These are phyloP conservation scores for Termitomyces titanicus DNA, from an alignment of 768 basidiomycete species.

Conservation along the genomic window DNA sequence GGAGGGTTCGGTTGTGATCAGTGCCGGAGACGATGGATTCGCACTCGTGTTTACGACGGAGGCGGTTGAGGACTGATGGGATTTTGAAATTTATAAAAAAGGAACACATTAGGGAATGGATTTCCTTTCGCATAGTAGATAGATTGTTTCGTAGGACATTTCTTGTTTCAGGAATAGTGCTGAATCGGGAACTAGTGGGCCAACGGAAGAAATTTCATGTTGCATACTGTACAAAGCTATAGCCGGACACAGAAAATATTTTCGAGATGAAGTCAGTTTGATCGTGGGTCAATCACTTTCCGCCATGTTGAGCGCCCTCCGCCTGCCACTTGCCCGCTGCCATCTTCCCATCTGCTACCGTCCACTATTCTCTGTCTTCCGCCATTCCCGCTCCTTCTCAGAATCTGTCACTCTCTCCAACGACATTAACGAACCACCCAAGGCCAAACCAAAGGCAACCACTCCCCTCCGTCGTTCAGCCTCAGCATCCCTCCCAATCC, in stretches of 20 bases:
- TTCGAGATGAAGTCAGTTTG: background rate
- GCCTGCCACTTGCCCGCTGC: background rate
- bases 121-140: background rate
- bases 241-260: too few species aligned
- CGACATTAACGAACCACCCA: conserved; percentile 26
- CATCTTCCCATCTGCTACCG: background rate
- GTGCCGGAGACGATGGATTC: conserved; percentile 86
- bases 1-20: conserved; percentile 71
- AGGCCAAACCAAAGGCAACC: conserved; percentile 76
- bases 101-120: background rate
- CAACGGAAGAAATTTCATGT: too few species aligned
- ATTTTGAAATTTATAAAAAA: background rate
- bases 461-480: conserved; percentile 82
- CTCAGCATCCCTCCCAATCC: conserved; percentile 80
- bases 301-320: background rate
- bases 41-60: conserved; percentile 82
- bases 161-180: background rate
- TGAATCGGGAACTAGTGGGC: too few species aligned
- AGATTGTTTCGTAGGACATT: background rate
- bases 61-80: conserved; percentile 26
- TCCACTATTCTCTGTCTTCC: background rate
- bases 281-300: background rate
- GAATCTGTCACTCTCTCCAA: background rate
- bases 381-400: background rate
- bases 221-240: too few species aligned